Evolutionary conservation across 2,329 filamentous ascomycete species (phyloP).

Genomic region (Penicillium sp.): DNA sequence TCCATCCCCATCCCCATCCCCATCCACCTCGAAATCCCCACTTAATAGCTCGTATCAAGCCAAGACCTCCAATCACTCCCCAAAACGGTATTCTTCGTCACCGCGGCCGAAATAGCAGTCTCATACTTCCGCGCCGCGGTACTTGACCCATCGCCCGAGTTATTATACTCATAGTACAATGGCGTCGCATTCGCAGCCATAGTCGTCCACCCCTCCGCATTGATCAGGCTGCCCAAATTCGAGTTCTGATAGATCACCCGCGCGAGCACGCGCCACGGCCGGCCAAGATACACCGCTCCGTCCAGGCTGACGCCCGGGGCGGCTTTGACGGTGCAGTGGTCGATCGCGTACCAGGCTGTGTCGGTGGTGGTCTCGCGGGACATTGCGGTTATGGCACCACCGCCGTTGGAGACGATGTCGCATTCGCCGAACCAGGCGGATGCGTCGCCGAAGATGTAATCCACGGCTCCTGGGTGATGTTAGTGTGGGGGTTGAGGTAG

Average conservation of each 20-base stretch:
- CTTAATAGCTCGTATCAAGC: slow-evolving; percentile 19
- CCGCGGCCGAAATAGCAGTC: slow-evolving; percentile 24
- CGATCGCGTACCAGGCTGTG: slow-evolving; percentile 34
- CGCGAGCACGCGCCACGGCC: slow-evolving; percentile 37
- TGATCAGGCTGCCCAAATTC: slow-evolving; percentile 29
- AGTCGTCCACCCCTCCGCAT: slow-evolving; percentile 35
- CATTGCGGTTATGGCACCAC: slow-evolving; percentile 35
- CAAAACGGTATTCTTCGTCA: slow-evolving; percentile 29
- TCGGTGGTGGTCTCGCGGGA: slow-evolving; percentile 28
- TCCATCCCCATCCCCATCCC: not conserved
- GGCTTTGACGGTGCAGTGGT: slow-evolving; percentile 29
- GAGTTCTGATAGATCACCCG: slow-evolving; percentile 39
- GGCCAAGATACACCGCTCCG: slow-evolving; percentile 34
- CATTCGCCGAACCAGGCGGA: slow-evolving; percentile 35
- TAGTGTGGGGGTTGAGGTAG: not conserved
- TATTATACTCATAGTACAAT: slow-evolving; percentile 34
- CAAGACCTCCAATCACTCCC: slow-evolving; percentile 24
- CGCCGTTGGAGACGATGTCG: slow-evolving; percentile 35
- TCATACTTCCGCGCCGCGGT: slow-evolving; percentile 24
- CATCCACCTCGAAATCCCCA: not conserved
- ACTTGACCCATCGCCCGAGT: slow-evolving; percentile 27
- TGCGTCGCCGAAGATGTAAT: slow-evolving; percentile 40
- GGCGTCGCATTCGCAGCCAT: slow-evolving; percentile 35
- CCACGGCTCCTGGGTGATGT: slow-evolving; percentile 29
- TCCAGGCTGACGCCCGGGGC: slow-evolving; percentile 21